Evolutionary conservation across 805 yeast species (phyloP).

Genomic region (Barnettozyma siamensis): DNA sequence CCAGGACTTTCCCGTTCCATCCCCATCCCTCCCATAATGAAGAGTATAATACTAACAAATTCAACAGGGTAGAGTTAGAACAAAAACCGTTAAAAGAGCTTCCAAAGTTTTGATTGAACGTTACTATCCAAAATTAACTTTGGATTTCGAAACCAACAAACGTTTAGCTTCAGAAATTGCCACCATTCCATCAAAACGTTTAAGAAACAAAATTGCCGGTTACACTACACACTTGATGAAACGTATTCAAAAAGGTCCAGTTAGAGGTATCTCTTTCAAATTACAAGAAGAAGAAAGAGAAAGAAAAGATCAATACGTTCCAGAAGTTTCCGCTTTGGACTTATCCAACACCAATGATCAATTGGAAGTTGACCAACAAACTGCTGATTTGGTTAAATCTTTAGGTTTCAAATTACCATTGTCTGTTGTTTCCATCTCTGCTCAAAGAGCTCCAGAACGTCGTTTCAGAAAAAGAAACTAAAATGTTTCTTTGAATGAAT

Average conservation of each 20-base stretch:
- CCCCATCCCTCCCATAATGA: too few species aligned
- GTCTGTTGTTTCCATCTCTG: constrained; percentile 78
- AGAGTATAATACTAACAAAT: constrained; percentile 16
- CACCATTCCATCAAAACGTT: constrained; percentile 98
- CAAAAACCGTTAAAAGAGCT: constrained; percentile 99
- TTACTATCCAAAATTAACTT: constrained; percentile 98
- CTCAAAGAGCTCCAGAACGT: constrained; percentile 82
- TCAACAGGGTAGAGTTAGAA: constrained; percentile 97
- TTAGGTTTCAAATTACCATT: constrained; percentile 89
- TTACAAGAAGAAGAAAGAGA: constrained; percentile 99
- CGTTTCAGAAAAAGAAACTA: constrained; percentile 90
- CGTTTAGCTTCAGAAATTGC: constrained; percentile 98
- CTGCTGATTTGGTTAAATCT: constrained; percentile 89
- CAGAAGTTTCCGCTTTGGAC: constrained; percentile 99
- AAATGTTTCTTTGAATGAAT: constrained; percentile 18
- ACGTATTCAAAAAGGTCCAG: constrained; percentile 99
- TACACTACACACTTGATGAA: constrained; percentile 99
- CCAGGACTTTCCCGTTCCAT: too few species aligned
- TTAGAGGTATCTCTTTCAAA: constrained; percentile 99
- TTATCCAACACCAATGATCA: constrained; percentile 93
- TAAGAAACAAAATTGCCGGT: constrained; percentile 99
- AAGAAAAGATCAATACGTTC: constrained; percentile 99
- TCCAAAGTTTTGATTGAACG: constrained; percentile 99
- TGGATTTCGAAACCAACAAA: constrained; percentile 99
- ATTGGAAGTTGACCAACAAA: constrained; percentile 95